phyloP scores from a whole-genome alignment of 2,329 filamentous ascomycete genomes.

The Neobulgaria alba region DNA sequence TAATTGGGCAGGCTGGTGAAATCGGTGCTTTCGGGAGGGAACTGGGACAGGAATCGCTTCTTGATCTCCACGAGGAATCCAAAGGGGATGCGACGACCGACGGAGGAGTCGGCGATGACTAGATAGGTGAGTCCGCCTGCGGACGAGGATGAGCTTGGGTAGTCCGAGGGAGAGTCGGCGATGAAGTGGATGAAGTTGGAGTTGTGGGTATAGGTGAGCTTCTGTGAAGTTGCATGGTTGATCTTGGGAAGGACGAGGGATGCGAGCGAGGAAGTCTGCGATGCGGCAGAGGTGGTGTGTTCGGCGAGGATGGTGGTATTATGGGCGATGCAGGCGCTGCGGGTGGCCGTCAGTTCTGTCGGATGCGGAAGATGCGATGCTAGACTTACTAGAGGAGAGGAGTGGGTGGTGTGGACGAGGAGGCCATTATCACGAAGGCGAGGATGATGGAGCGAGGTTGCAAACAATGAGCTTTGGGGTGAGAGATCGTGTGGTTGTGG shows the following conservation, averaged over 20 bases:
- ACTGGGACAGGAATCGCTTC: constrained; percentile 71
- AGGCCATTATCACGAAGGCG: no score
- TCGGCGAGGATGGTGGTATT: constrained; percentile 88
- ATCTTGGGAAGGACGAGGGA: constrained; percentile 95
- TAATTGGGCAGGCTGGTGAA: constrained; percentile 78
- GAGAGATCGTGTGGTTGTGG: no score
- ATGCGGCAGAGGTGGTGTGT: constrained; percentile 79
- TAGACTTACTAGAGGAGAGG: constrained; percentile 62
- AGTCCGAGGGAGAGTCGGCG: constrained; percentile 66
- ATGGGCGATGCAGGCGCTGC: constrained; percentile 86
- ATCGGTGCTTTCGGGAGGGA: constrained; percentile 57
- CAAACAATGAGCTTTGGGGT: no score
- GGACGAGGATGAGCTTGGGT: constrained; percentile 43
- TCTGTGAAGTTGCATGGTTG: constrained; percentile 68
- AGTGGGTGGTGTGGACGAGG: constrained; percentile 58
- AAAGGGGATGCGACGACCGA: constrained; percentile 85
- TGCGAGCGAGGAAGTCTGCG: constrained; percentile 76
- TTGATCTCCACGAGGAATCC: constrained; percentile 88
- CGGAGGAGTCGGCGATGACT: constrained; percentile 71
- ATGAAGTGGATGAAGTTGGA: constrained; percentile 94
- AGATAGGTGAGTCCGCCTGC: constrained; percentile 85
- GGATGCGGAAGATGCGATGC: background rate
- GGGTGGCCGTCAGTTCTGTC: constrained; percentile 6
- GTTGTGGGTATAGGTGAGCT: constrained; percentile 91
- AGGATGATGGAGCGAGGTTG: no score